Base-by-base conservation (phyloP, 208 protist species). In the Porcisia deanei region DNA sequence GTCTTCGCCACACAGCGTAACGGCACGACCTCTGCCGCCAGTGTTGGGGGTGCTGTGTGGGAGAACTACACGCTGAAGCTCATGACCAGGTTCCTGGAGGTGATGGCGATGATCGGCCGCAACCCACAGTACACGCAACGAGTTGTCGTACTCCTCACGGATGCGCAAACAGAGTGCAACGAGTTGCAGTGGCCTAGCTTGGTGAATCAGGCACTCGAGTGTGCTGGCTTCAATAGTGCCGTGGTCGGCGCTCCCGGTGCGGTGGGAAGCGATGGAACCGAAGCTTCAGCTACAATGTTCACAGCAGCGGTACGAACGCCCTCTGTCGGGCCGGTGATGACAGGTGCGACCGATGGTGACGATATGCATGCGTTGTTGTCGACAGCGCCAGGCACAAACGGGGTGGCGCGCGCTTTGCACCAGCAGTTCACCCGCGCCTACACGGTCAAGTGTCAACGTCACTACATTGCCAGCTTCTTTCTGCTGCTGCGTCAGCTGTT, bases 51-150 rank as follows among this genome's bases (percentile, higher is more conserved):
- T 58, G 64, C 63, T 1, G 71, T 90, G 73, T 97, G 91, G 91
- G 90, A 94, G 80, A 86, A 79, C 57, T 96, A 90, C 81, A 91
- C 91, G 41, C 74, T 93, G 61, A 95, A 94, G 76, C 58, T 91
- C 49, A 84, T 95, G 41, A 84, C 85, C 12, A 79, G 72, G 37
- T 96, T 95, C 65, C 43, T 97, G 14, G 83, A 92, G 59, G 87
- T 96, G n/a, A 83, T 97, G n/a, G 71, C 88, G 14, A 96, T 94
- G 88, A 96, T 97, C 80, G 87, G 87, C 25, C 81, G 91, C 60
- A 90, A 97, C 78, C 82, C 83, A 57, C 85, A 92, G 73, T 96
- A 94, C 73, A 89, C 88, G 68, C 81, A 89, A 61, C 89, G 93
- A 10, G 86, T 97, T 5, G 85, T 88, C 1, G 79, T 77, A 16